Evolutionary conservation across 495 filamentous ascomycete genomes (phyloP), one percentile per base, ranked within the genome.

Genomic region (Astrothelium subdiscretum): DNA sequence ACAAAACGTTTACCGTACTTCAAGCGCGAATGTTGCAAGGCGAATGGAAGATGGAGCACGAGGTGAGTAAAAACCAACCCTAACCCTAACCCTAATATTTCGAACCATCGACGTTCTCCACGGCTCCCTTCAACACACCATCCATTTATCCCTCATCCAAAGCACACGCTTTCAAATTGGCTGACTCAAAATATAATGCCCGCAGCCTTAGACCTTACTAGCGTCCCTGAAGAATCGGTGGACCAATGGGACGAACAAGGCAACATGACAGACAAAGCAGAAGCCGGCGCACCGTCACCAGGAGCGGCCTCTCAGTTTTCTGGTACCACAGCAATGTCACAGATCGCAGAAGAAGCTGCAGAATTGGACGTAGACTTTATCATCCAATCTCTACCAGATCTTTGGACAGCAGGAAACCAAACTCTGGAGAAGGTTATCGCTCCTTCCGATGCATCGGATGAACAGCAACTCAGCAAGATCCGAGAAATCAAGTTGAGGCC

Each of bases 291-390:
- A 20, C 57, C 68, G 38, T 77, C 75, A 6, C 67, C 70, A 12
- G 69, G 67, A n/a, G 69, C 61, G 11, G 44, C 66, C 13, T 78
- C 76, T n/a, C 70, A 66, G 57, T 67, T 76, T 48, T 78, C 77
- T 29, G 75, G 72, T 60, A 79, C 75, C 8, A 78, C 77, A 8
- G 75, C 69, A 6, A 66, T 72, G 59, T 74, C 75, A 18, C 65
- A 69, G 24, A 8, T 20, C 15, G 61, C 22, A 3, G 68, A 71
- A 26, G 73, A 75, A 32, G 52, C 74, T 27, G 63, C 61, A 18
- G 64, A 65, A 3, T 57, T 70, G 1, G 67, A 70, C 38, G 10
- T 52, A 0, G 62, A 68, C n/a, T n/a, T 59, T 1, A 67, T 68
- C 31, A 15, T 67, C 32, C 64, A 66, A 35, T 2, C 40, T 10